Percentiles rank a stretch among this genome's conserved stretches.
Evolutionary conservation across 495 filamentous ascomycete species (phyloP).

Genomic region (Podospora conica): DNA sequence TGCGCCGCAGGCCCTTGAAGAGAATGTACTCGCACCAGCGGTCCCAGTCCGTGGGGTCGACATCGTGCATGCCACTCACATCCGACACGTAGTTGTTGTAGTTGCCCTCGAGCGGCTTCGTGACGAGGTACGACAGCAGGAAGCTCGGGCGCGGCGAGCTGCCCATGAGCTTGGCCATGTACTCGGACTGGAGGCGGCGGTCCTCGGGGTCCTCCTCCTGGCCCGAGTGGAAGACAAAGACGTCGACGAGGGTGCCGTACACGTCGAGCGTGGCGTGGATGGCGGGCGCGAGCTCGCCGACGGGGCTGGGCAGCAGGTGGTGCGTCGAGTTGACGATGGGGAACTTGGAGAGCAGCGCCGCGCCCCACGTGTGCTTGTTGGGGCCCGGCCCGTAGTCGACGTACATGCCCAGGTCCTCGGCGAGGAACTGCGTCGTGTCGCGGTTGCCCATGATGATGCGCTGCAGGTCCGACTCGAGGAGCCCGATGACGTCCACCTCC

Average conservation of each 20-base stretch:
- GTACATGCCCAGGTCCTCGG: constrained; percentile 97
- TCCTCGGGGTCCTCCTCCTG: constrained; percentile 98
- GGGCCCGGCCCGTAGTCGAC: constrained; percentile 95
- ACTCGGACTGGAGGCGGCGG: constrained; percentile 78
- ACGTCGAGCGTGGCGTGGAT: constrained; percentile 92
- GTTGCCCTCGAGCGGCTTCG: constrained; percentile 82
- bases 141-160: constrained; percentile 73
- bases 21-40: constrained; percentile 99
- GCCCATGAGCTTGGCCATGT: constrained; percentile 85
- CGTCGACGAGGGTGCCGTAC: constrained; percentile 85
- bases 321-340: constrained; percentile 97
- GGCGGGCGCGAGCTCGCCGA: constrained; percentile 91
- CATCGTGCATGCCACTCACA: constrained; percentile 85
- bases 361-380: constrained; percentile 98
- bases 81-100: constrained; percentile 96
- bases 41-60: constrained; percentile 91
- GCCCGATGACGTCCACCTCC: constrained; percentile 89
- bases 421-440: constrained; percentile 90
- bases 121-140: constrained; percentile 87
- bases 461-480: constrained; percentile 90
- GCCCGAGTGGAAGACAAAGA: constrained; percentile 97
- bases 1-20: constrained; percentile 80
- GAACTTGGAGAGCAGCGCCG: constrained; percentile 90
- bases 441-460: constrained; percentile 99
- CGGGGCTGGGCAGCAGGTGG: constrained; percentile 86